These are phyloP conservation scores for Cercophora samala DNA, from an alignment of 495 filamentous ascomycete genomes.

Conservation along the genomic window DNA sequence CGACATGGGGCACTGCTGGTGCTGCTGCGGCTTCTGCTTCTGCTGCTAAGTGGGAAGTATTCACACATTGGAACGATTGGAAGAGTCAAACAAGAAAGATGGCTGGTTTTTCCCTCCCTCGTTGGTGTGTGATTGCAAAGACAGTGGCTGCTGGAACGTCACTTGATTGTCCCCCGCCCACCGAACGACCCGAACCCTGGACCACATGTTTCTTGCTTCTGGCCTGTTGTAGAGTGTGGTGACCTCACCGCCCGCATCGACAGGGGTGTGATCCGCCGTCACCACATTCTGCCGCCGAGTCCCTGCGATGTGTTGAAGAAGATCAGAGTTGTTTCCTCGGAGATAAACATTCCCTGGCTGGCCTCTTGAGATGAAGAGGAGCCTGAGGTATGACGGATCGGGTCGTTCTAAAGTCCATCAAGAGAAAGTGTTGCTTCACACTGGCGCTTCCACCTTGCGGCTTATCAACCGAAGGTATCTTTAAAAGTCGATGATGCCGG, in stretches of 20 bases:
- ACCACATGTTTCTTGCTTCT: not conserved
- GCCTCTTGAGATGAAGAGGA: not conserved
- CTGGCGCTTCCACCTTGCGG: too few species aligned
- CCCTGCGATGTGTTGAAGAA: not conserved
- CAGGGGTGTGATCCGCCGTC: not conserved
- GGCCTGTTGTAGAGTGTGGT: conserved; percentile 1
- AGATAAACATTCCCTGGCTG: not conserved
- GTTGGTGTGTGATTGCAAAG: not conserved
- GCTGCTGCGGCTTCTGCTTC: too few species aligned
- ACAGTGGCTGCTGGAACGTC: conserved; percentile 11
- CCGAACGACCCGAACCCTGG: not conserved
- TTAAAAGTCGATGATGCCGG: too few species aligned
- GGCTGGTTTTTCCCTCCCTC: not conserved
- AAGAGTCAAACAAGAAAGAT: not conserved
- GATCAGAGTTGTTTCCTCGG: too few species aligned
- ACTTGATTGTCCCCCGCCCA: conserved; percentile 5
- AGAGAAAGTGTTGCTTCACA: not conserved
- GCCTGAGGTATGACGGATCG: not conserved
- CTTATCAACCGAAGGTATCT: too few species aligned
- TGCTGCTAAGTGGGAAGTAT: too few species aligned
- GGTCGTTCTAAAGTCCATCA: not conserved
- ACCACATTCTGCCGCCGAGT: not conserved
- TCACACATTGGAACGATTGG: not conserved
- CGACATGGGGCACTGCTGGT: not conserved
- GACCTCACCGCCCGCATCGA: conserved; percentile 13